Evolutionary conservation across 1,284 basidiomycete species (phyloP).

Genomic region (Crocinoboletus sp.): DNA sequence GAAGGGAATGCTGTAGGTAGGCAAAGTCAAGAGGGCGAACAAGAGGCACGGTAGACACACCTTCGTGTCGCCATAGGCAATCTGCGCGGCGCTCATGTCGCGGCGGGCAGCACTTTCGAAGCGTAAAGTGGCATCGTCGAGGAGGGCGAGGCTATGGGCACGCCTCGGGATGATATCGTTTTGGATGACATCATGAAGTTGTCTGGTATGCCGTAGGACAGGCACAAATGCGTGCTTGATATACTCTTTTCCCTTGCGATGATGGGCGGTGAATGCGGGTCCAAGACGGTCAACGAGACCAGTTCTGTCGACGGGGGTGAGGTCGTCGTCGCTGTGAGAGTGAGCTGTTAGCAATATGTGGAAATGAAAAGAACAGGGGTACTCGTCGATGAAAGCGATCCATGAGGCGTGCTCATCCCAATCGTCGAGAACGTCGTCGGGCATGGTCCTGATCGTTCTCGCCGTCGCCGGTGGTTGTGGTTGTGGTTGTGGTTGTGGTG

Average conservation of each 20-base stretch:
- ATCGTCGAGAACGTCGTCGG: conserved; percentile 7
- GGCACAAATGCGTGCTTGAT: conserved; percentile 24
- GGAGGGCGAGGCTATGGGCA: conserved; percentile 13
- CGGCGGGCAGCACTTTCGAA: conserved; percentile 18
- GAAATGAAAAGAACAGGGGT: background rate
- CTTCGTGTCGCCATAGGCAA: conserved; percentile 19
- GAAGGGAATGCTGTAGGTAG: conserved; percentile 17
- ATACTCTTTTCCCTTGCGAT: conserved; percentile 15
- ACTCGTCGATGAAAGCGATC: conserved; percentile 30
- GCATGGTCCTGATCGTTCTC: conserved; percentile 9
- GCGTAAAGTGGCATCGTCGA: conserved; percentile 16
- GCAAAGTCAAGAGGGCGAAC: conserved; percentile 9
- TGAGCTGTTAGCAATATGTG: conserved; percentile 1
- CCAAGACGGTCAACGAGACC: conserved; percentile 26
- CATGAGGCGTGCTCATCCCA: conserved; percentile 31
- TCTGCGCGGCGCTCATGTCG: conserved; percentile 14
- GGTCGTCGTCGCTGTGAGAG: conserved; percentile 18
- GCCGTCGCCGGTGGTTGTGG: background rate
- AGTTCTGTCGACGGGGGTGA: conserved; percentile 8
- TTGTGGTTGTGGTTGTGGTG: conserved; percentile 1
- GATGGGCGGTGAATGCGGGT: conserved; percentile 23
- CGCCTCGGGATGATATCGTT: conserved; percentile 18
- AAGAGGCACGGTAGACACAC: conserved; percentile 17
- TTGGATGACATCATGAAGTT: conserved; percentile 27
- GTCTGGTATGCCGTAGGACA: conserved; percentile 24